Percentiles rank a stretch among this genome's conserved stretches.
Evolutionary conservation across 2,329 filamentous ascomycete genomes (phyloP).

Genomic region (Aspergillus aculeatinus): DNA sequence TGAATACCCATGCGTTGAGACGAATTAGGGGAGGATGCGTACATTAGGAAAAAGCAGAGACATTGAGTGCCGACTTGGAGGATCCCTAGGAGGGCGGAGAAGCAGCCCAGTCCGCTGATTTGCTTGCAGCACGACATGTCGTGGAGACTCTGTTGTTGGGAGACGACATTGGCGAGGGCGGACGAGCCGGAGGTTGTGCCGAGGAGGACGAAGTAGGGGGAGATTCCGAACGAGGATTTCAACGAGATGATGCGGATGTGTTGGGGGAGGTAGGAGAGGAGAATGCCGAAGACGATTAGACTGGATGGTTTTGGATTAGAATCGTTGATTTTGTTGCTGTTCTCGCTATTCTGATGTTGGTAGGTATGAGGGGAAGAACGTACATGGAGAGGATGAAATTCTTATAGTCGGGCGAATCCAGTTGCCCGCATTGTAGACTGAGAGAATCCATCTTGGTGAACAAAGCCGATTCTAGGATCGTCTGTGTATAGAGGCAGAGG

Average conservation of each 20-base stretch:
- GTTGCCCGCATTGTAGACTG: constrained; percentile 48
- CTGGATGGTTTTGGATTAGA: constrained; percentile 35
- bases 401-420: constrained; percentile 52
- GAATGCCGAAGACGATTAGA: constrained; percentile 80
- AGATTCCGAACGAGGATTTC: constrained; percentile 88
- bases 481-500: not conserved
- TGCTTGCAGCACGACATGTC: constrained; percentile 85
- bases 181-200: constrained; percentile 86
- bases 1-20: not conserved
- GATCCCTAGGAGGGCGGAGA: constrained; percentile 81
- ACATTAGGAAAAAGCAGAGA: constrained; percentile 91
- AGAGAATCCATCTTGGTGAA: constrained; percentile 24
- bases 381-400: constrained; percentile 58
- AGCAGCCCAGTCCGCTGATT: constrained; percentile 77
- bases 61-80: constrained; percentile 89
- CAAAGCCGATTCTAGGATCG: not conserved
- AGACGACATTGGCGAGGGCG: constrained; percentile 88
- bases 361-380: constrained; percentile 19
- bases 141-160: constrained; percentile 75
- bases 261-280: constrained; percentile 92
- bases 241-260: constrained; percentile 86
- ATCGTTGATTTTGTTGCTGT: not conserved
- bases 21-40: constrained; percentile 35
- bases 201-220: constrained; percentile 91
- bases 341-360: too few relatives aligned